Conservation (phyloP, 176 grass and related monocot species). For the Canna indica region DNA sequence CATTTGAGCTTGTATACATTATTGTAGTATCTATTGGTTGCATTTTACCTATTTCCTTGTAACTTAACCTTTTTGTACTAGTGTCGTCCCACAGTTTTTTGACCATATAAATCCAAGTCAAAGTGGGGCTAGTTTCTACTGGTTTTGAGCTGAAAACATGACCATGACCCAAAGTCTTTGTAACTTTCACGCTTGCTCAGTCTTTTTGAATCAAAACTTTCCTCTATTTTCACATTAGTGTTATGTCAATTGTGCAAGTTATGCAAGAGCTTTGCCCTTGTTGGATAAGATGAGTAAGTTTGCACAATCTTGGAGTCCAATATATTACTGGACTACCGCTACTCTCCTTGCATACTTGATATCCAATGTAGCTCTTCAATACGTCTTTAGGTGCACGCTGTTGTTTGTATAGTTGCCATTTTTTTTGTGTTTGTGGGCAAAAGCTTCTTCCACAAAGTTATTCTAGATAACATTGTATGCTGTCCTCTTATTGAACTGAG, state of each 20-base stretch:
- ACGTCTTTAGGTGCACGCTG: background rate
- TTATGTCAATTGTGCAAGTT: background rate
- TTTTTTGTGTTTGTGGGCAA: background rate
- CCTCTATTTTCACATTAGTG: background rate
- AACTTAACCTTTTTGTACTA: no score
- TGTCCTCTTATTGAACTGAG: constrained; percentile 12
- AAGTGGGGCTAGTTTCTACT: no score
- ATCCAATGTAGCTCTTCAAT: background rate
- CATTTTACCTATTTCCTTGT: no score
- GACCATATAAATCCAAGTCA: no score
- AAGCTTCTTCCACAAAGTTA: background rate
- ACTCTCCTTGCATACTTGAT: background rate
- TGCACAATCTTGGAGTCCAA: background rate
- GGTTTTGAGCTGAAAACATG: no score
- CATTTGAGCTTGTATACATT: no score
- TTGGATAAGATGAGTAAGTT: background rate
- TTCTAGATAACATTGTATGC: constrained; percentile 17
- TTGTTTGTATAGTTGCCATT: background rate
- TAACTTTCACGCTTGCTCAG: no score
- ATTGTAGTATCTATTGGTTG: no score
- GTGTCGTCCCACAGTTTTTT: no score
- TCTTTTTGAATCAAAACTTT: background rate
- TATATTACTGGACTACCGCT: background rate
- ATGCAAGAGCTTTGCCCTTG: background rate
- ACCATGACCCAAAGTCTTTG: no score